Evolutionary conservation across 306 rosid genomes (phyloP), one percentile per base, ranked within the genome.

Genomic region (Medicago arabica): DNA sequence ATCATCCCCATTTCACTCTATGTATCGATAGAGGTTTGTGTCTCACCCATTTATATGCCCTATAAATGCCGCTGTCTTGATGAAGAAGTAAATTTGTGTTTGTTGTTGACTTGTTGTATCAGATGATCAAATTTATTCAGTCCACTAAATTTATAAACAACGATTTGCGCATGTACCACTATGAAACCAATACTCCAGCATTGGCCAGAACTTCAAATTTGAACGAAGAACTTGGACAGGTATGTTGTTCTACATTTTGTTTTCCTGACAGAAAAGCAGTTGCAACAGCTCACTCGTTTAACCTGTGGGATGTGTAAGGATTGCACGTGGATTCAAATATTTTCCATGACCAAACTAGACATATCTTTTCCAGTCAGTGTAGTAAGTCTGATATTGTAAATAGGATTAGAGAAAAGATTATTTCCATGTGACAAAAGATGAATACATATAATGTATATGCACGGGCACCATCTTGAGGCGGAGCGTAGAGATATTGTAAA

Each of bases 211-310:
- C 98, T 51, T 95, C 98, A 46, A 95, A 95, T 86, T 78, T 95
- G 87, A 95, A 95, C 75, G 98, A 94, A 87, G 98, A 94, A 85
- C 93, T 94, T 60, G 98, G 98, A 51, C 98, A 94, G 95, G 97
- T 92, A 84, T 66, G 64, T 49, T 66, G 64, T 69, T 71, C 57
- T 28, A 40, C 69, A 38, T 81, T 71, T 9, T 43, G 65, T 68
- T 46, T 25, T 6, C 67, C 60, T 36, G 50, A 54, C 34, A 49
- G 50, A 64, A 65, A 60, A 46, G 4, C 12, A 44, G 14, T 15
- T 46, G 41, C 5, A 46, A 12, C 60, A 61, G 46, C 61, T 44
- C 55, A 23, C 34, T 71, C 54, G 66, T 47, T 74, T 44, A 40
- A 14, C 14, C 8, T 47, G 58, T 15, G 25, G n/a, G 9, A 15